Evolutionary conservation across 2,329 filamentous ascomycete species (phyloP).

Genomic region (Tolypocladium sp.): DNA sequence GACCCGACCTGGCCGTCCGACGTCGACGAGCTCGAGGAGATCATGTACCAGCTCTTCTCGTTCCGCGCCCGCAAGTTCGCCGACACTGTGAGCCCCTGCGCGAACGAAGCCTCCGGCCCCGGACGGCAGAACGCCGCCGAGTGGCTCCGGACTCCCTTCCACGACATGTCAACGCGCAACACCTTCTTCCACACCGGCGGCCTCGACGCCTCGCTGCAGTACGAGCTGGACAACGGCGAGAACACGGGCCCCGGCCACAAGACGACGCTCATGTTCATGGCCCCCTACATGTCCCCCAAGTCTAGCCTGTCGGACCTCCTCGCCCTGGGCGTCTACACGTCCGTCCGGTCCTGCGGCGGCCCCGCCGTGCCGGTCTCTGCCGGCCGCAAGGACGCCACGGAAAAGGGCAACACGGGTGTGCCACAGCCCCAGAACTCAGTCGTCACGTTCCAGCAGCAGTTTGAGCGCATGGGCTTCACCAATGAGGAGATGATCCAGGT

Average conservation of each 20-base stretch:
- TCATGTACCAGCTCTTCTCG: slow-evolving; percentile 50
- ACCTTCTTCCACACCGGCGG: slow-evolving; percentile 38
- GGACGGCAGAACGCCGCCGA: slow-evolving; percentile 51
- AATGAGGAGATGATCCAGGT: slow-evolving; percentile 49
- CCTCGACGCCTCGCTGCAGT: slow-evolving; percentile 51
- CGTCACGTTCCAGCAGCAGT: slow-evolving; percentile 43
- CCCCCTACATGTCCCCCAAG: slow-evolving; percentile 40
- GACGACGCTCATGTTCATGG: slow-evolving; percentile 43
- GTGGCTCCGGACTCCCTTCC: slow-evolving; percentile 53
- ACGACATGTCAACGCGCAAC: slow-evolving; percentile 51
- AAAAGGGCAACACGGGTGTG: slow-evolving; percentile 37
- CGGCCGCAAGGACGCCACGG: slow-evolving; percentile 45
- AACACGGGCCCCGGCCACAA: slow-evolving; percentile 47
- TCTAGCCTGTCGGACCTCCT: slow-evolving; percentile 49
- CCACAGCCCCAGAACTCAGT: slow-evolving; percentile 48
- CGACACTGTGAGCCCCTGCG: slow-evolving; percentile 47
- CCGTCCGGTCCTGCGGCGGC: slow-evolving; percentile 50
- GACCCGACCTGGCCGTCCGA: slow-evolving; percentile 52
- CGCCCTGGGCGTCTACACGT: slow-evolving; percentile 47
- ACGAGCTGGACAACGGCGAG: slow-evolving; percentile 45
- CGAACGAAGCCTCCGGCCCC: slow-evolving; percentile 39
- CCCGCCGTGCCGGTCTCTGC: slow-evolving; percentile 42
- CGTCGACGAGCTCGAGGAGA: slow-evolving; percentile 54
- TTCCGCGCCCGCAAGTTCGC: slow-evolving; percentile 47
- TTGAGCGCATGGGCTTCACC: slow-evolving; percentile 48